Evolutionary conservation across 2,329 filamentous ascomycete species (phyloP).

Genomic region (Neocucurbitaria cava): DNA sequence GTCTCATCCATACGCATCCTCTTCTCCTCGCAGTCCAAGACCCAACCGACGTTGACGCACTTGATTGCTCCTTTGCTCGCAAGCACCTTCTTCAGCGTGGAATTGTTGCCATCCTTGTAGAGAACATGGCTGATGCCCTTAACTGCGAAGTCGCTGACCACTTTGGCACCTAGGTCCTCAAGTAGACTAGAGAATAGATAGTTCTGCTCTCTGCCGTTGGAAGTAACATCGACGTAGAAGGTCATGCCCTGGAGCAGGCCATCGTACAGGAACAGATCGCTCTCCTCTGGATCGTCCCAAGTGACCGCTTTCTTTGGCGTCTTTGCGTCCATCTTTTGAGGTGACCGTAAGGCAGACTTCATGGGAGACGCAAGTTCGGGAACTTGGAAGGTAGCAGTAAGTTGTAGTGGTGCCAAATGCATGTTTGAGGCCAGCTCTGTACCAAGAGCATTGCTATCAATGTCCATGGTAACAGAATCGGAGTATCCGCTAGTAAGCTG

Average conservation of each 20-base stretch:
- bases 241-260: constrained; percentile 64
- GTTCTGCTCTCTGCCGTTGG: constrained; percentile 67
- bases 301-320: constrained; percentile 49
- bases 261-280: constrained; percentile 29
- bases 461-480: constrained; percentile 18
- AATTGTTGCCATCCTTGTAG: constrained; percentile 83
- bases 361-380: constrained; percentile 28
- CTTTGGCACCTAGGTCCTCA: constrained; percentile 80
- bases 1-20: constrained; percentile 44
- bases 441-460: constrained; percentile 15
- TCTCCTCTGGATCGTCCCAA: constrained; percentile 36
- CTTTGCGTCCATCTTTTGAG: constrained; percentile 38
- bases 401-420: constrained; percentile 24
- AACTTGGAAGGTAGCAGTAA: constrained; percentile 16
- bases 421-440: constrained; percentile 15
- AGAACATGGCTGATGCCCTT: constrained; percentile 85
- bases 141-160: constrained; percentile 72
- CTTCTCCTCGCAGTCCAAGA: constrained; percentile 66
- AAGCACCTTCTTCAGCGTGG: constrained; percentile 81
- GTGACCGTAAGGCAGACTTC: constrained; percentile 47
- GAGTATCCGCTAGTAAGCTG: constrained; percentile 20
- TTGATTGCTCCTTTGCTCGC: constrained; percentile 76
- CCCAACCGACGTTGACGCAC: constrained; percentile 88
- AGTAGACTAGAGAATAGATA: constrained; percentile 80
- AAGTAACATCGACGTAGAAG: constrained; percentile 83